Evolutionary conservation across 140 eudicot genomes (phyloP).

Genomic region (Senecio squalidus): DNA sequence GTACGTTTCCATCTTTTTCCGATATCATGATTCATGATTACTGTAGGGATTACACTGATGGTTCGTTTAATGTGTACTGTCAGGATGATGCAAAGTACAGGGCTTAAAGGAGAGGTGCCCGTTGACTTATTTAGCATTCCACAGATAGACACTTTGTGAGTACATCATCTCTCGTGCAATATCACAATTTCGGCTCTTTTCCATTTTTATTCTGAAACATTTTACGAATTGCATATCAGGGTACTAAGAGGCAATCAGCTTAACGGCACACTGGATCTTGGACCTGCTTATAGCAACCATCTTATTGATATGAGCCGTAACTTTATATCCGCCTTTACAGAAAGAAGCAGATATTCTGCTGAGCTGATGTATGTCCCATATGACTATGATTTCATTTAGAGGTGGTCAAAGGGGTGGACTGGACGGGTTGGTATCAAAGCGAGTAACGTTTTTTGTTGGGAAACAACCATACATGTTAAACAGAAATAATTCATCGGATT

Average conservation of each 20-base stretch:
- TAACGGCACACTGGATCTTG: slow-evolving; percentile 61
- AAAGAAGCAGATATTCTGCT: slow-evolving; percentile 17
- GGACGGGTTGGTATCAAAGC: no score
- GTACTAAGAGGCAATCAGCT: slow-evolving; percentile 47
- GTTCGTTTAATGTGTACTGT: slow-evolving; percentile 9
- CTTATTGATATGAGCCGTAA: slow-evolving; percentile 68
- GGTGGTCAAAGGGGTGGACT: not conserved
- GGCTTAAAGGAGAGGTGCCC: slow-evolving; percentile 49
- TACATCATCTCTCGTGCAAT: not conserved
- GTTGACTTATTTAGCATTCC: slow-evolving; percentile 38
- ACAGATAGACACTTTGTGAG: slow-evolving; percentile 57
- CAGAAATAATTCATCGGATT: no score
- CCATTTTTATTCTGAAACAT: not conserved
- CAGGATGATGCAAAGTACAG: slow-evolving; percentile 48
- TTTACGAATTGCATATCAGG: slow-evolving; percentile 24
- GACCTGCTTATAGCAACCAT: slow-evolving; percentile 42
- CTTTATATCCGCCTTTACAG: slow-evolving; percentile 33
- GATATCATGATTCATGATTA: not conserved
- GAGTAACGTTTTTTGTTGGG: no score
- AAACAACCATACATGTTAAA: no score
- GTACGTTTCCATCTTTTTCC: slow-evolving; percentile 30
- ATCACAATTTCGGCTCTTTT: not conserved
- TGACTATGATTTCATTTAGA: not conserved
- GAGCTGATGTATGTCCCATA: slow-evolving; percentile 36
- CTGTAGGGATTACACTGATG: not conserved